Evolutionary conservation across 257 asterid genomes (phyloP).

Genomic region (Solanum piurae): DNA sequence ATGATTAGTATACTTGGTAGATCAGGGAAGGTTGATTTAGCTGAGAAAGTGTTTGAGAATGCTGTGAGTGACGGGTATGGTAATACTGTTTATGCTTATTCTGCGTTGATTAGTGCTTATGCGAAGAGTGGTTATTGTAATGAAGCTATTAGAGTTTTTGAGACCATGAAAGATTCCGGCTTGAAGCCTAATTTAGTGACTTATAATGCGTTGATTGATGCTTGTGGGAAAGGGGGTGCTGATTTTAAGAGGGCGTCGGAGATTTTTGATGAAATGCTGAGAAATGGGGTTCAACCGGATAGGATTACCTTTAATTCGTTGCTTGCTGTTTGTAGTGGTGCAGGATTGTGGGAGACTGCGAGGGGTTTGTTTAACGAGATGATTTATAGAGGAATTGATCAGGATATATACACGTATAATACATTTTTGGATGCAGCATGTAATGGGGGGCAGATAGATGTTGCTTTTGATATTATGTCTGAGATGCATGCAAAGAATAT

Average conservation of each 20-base stretch:
- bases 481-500: slow-evolving; percentile 59
- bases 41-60: slow-evolving; percentile 52
- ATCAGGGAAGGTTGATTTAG: slow-evolving; percentile 73
- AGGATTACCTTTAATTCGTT: slow-evolving; percentile 87
- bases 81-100: slow-evolving; percentile 73
- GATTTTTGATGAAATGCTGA: slow-evolving; percentile 62
- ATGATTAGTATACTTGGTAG: slow-evolving; percentile 94
- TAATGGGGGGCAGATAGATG: slow-evolving; percentile 68
- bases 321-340: slow-evolving; percentile 90
- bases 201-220: slow-evolving; percentile 80
- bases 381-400: slow-evolving; percentile 63
- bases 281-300: slow-evolving; percentile 71
- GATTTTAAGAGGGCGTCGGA: slow-evolving; percentile 73
- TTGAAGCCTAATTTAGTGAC: slow-evolving; percentile 89
- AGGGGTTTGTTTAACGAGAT: slow-evolving; percentile 61
- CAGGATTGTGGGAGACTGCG: slow-evolving; percentile 76
- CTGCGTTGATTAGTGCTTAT: slow-evolving; percentile 78
- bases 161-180: slow-evolving; percentile 63
- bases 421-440: slow-evolving; percentile 87
- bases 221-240: slow-evolving; percentile 96
- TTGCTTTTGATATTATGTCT: slow-evolving; percentile 68
- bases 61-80: slow-evolving; percentile 73
- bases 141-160: slow-evolving; percentile 63
- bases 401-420: slow-evolving; percentile 82
- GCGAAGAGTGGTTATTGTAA: slow-evolving; percentile 81